Conservation (phyloP, 2,329 filamentous ascomycete species). For the Clonostachys solani region DNA sequence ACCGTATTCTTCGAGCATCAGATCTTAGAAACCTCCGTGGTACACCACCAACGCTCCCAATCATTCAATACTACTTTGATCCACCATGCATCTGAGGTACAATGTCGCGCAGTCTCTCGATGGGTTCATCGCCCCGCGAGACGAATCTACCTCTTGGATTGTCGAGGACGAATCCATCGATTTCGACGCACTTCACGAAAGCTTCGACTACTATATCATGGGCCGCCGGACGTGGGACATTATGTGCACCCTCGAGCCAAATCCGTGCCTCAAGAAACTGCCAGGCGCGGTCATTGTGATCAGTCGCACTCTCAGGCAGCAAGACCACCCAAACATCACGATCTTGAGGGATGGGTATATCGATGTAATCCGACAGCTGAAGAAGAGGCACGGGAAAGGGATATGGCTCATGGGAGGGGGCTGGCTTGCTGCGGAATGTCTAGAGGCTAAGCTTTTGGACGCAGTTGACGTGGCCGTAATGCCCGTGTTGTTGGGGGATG, state of each 20-base stretch:
- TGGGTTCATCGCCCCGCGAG: constrained; percentile 23
- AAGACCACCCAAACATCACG: constrained; percentile 14
- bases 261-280: constrained; percentile 12
- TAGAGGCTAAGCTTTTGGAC: constrained; percentile 21
- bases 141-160: constrained; percentile 23
- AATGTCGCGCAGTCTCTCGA: constrained; percentile 25
- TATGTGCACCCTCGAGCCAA: constrained; percentile 9
- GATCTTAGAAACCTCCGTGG: too few species aligned
- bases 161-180: constrained; percentile 21
- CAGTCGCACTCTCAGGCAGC: constrained; percentile 10
- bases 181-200: constrained; percentile 19
- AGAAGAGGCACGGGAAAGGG: constrained; percentile 9
- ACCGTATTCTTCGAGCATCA: too few species aligned
- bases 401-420: constrained; percentile 31
- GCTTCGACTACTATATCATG: constrained; percentile 26
- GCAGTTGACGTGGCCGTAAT: constrained; percentile 19
- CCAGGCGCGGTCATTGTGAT: constrained; percentile 19
- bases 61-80: too few species aligned
- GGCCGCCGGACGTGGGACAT: constrained; percentile 26
- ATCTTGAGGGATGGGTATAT: constrained; percentile 11
- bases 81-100: constrained; percentile 16
- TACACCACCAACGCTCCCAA: too few species aligned
- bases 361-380: constrained; percentile 11
- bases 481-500: constrained; percentile 12
- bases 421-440: constrained; percentile 15